phyloP scores from a whole-genome alignment of 208 protist species.

The Wallacemonas rigidus region DNA sequence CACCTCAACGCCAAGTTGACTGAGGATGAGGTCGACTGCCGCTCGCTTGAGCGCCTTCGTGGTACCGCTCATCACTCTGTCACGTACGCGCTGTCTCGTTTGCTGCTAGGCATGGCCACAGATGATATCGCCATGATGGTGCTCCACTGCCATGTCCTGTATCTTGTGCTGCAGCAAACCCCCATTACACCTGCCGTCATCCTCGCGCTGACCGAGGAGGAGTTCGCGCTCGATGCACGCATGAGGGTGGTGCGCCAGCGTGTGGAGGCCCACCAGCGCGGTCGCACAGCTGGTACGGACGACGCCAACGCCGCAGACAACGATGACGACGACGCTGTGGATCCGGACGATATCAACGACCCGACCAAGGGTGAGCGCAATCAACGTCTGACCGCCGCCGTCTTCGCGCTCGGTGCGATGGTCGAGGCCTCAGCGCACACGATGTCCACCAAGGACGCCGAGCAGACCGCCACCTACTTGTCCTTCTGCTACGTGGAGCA shows the following conservation, averaged over 20 bases:
- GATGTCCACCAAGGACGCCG: slow-evolving; percentile 48
- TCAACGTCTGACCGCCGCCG: slow-evolving; percentile 73
- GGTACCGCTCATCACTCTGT: slow-evolving; percentile 82
- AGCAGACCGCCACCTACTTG: slow-evolving; percentile 47
- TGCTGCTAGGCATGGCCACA: slow-evolving; percentile 86
- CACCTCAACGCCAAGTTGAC: slow-evolving; percentile 67
- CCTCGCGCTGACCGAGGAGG: slow-evolving; percentile 74
- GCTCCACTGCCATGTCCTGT: slow-evolving; percentile 76
- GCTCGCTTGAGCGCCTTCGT: slow-evolving; percentile 64
- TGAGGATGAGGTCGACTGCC: slow-evolving; percentile 66
- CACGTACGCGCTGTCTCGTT: slow-evolving; percentile 71
- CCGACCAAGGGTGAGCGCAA: slow-evolving; percentile 89
- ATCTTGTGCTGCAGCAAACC: slow-evolving; percentile 61
- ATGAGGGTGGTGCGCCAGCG: slow-evolving; percentile 68
- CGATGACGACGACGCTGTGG: slow-evolving; percentile 58
- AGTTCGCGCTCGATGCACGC: slow-evolving; percentile 63
- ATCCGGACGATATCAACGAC: slow-evolving; percentile 87
- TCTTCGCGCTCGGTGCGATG: slow-evolving; percentile 69
- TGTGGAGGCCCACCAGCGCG: slow-evolving; percentile 30
- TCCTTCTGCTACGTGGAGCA: slow-evolving; percentile 88
- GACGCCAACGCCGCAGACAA: slow-evolving; percentile 29
- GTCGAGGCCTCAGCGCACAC: slow-evolving; percentile 39
- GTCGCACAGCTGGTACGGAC: slow-evolving; percentile 9
- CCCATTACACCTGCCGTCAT: slow-evolving; percentile 53
- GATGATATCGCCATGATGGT: slow-evolving; percentile 81